phyloP scores from a whole-genome alignment of 2,329 filamentous ascomycete genomes.

The Diaporthe caulivora region DNA sequence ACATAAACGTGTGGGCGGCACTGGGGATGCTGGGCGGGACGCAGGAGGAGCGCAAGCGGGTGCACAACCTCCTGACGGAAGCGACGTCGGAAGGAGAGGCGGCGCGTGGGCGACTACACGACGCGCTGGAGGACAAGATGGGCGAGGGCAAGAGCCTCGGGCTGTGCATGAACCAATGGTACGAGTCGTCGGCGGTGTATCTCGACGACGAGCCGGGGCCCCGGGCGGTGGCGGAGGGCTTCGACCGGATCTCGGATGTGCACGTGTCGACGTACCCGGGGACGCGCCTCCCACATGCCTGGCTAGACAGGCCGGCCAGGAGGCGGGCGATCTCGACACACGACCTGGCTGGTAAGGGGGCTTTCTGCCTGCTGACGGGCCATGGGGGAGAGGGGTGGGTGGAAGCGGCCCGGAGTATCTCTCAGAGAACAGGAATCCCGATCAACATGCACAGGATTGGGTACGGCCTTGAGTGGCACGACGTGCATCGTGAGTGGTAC shows the following conservation, averaged over 20 bases:
- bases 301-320: conserved; percentile 58
- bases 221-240: conserved; percentile 39
- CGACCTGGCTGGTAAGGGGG: conserved; percentile 63
- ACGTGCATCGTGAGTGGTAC: conserved; percentile 66
- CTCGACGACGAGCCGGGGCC: conserved; percentile 44
- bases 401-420: conserved; percentile 53
- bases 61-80: conserved; percentile 51
- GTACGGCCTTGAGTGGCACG: conserved; percentile 63
- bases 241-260: conserved; percentile 53
- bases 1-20: conserved; percentile 54
- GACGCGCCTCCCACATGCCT: conserved; percentile 65
- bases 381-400: conserved; percentile 64
- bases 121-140: conserved; percentile 52
- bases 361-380: conserved; percentile 58
- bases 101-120: conserved; percentile 52
- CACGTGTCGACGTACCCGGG: conserved; percentile 64
- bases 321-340: conserved; percentile 58
- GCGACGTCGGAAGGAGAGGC: conserved; percentile 50
- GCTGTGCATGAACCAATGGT: conserved; percentile 67
- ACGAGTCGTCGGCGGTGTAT: conserved; percentile 56
- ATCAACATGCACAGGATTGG: conserved; percentile 62
- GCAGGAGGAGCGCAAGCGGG: conserved; percentile 48
- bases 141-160: conserved; percentile 65
- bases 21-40: conserved; percentile 46
- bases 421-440: conserved; percentile 51